phyloP scores from a whole-genome alignment of 192 early-diverging fungal species.

The Coemansia sp. region DNA sequence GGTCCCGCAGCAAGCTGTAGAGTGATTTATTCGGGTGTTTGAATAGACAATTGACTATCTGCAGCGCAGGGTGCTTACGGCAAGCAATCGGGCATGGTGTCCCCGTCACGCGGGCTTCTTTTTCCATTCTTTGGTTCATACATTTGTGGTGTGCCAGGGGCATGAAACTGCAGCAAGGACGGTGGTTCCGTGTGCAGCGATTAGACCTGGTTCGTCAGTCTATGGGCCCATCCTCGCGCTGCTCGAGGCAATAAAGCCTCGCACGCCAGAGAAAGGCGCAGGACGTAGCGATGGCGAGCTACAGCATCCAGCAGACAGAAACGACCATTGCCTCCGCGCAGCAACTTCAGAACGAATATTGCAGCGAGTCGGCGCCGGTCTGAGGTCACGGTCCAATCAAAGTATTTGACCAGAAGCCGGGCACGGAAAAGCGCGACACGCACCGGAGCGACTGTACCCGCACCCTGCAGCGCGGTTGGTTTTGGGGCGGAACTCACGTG shows the following conservation, averaged over 20 bases:
- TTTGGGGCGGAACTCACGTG: conserved; percentile 30
- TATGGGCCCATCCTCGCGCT: conserved; percentile 9
- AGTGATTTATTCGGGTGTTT: too few relatives aligned
- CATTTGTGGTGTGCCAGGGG: conserved; percentile 31
- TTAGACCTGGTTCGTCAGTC: conserved; percentile 2
- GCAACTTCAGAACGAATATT: neutral
- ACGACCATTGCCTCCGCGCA: neutral
- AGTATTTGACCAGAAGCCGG: too few relatives aligned
- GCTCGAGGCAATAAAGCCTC: neutral
- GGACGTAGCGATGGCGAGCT: neutral
- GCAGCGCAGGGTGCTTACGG: too few relatives aligned
- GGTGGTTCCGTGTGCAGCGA: conserved; percentile 23
- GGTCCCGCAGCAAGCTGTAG: conserved; percentile 47
- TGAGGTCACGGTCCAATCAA: neutral
- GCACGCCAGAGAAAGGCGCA: neutral
- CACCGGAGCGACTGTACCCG: neutral
- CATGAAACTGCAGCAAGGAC: conserved; percentile 34
- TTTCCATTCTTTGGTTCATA: neutral
- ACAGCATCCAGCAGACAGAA: neutral
- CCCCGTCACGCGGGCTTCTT: too few relatives aligned
- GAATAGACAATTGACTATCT: neutral
- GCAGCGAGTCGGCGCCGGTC: neutral
- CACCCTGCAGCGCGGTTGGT: neutral
- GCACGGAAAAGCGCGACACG: too few relatives aligned
- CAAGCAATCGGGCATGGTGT: too few relatives aligned